Conservation (phyloP, 2,329 filamentous ascomycete genomes). For the Colletotrichum kahawae region DNA sequence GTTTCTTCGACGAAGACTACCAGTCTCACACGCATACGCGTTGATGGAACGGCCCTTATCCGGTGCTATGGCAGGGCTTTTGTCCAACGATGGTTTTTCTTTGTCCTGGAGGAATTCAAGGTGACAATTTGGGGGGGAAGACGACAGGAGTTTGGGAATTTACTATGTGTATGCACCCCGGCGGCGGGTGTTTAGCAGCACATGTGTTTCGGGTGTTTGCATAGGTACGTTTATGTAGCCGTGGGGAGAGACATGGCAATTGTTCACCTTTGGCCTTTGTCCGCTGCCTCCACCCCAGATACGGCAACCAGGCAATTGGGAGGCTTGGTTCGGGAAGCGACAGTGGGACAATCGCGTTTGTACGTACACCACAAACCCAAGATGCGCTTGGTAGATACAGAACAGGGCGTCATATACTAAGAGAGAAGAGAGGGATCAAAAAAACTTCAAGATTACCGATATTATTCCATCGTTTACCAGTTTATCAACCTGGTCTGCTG, state of each 20-base stretch:
- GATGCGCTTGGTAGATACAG: neutral
- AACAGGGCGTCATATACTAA: neutral
- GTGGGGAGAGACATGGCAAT: neutral
- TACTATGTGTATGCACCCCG: neutral
- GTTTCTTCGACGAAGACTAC: neutral
- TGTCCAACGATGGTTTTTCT: neutral
- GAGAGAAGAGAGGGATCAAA: neutral
- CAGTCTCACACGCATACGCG: neutral
- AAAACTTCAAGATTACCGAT: neutral
- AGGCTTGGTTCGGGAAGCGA: neutral
- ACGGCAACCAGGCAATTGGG: neutral
- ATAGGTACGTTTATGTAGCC: neutral
- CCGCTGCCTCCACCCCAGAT: neutral
- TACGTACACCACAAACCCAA: neutral
- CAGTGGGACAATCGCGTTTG: neutral
- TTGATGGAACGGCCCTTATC: neutral
- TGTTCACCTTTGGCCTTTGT: neutral
- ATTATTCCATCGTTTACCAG: neutral
- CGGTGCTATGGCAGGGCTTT: neutral
- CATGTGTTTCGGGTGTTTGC: neutral
- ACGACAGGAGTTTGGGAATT: neutral
- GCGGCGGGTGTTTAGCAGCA: neutral
- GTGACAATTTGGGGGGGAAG: neutral
- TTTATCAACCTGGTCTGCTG: neutral
- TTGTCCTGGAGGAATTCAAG: neutral